Percentiles rank a stretch among this genome's conserved stretches.
These are phyloP conservation scores for Noccaea bulbosa DNA, from an alignment of 345 rosid genomes.

Conservation along the genomic window DNA sequence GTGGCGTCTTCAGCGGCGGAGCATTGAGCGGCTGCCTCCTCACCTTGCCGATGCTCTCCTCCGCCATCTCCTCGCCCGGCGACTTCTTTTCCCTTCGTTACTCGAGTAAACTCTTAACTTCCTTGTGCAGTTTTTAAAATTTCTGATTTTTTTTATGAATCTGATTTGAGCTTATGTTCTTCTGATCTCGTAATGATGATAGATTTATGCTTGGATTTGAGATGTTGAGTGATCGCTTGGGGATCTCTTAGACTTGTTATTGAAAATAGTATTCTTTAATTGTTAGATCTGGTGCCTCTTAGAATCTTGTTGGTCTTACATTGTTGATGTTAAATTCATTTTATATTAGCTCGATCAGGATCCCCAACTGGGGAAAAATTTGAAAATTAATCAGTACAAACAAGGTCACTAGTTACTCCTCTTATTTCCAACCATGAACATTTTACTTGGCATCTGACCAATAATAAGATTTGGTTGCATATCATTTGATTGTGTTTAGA, in stretches of 20 bases:
- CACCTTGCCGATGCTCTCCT: constrained; percentile 79
- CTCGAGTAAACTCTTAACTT: constrained; percentile 61
- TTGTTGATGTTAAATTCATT: not conserved
- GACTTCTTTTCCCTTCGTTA: constrained; percentile 85
- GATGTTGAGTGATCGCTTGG: not conserved
- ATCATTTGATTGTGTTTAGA: no score
- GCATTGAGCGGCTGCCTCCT: constrained; percentile 71
- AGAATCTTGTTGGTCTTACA: not conserved
- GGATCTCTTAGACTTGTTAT: not conserved
- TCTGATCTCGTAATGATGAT: not conserved
- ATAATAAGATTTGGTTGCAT: no score
- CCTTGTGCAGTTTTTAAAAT: not conserved
- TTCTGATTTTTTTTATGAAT: not conserved
- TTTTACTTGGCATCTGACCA: no score
- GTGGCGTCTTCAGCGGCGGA: constrained; percentile 82
- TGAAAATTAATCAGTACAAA: no score
- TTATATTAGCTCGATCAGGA: not conserved
- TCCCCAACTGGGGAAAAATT: no score
- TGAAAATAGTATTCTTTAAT: not conserved
- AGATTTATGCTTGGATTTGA: not conserved
- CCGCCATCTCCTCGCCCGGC: constrained; percentile 63
- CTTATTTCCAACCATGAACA: no score
- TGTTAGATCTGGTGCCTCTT: constrained; percentile 25
- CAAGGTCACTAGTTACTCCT: not conserved
- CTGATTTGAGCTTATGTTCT: constrained; percentile 3